phyloP scores from a whole-genome alignment of 2,329 filamentous ascomycete species.

The Coniochaeta sp. region DNA sequence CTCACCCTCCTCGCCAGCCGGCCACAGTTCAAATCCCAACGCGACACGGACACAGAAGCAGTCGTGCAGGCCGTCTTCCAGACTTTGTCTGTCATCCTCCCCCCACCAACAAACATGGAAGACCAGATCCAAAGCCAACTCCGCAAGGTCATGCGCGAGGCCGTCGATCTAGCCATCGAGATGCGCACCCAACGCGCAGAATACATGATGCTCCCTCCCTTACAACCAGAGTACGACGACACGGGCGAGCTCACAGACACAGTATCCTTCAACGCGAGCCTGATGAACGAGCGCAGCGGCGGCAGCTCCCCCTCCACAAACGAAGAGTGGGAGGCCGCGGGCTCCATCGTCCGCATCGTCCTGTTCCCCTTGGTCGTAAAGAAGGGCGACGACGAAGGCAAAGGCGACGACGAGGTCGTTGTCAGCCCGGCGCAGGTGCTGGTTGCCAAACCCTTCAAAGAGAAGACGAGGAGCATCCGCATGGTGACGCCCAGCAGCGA shows the following conservation, averaged over 20 bases:
- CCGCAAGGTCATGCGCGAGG: constrained; percentile 78
- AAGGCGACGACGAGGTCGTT: constrained; percentile 89
- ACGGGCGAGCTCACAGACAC: constrained; percentile 85
- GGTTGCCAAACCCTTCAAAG: constrained; percentile 49
- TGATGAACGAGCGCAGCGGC: constrained; percentile 90
- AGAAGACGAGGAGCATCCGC: constrained; percentile 20
- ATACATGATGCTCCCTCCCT: constrained; percentile 95
- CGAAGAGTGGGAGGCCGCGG: constrained; percentile 47
- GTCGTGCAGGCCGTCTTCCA: constrained; percentile 89
- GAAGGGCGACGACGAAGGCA: constrained; percentile 81
- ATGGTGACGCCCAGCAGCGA: constrained; percentile 44
- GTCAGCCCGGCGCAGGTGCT: constrained; percentile 94
- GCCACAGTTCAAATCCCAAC: constrained; percentile 72
- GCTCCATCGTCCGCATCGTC: constrained; percentile 79
- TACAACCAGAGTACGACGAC: constrained; percentile 90
- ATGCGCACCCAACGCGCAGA: constrained; percentile 97
- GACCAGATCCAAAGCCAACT: constrained; percentile 76
- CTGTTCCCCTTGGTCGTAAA: constrained; percentile 96
- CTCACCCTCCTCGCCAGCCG: constrained; percentile 80
- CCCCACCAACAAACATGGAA: constrained; percentile 76
- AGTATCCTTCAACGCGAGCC: constrained; percentile 82
- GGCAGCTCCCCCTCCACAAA: constrained; percentile 22
- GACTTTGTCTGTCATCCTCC: constrained; percentile 76
- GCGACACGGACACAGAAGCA: constrained; percentile 84
- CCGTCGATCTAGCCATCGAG: constrained; percentile 85